These are phyloP conservation scores for Trichosporon faecale DNA, from an alignment of 1,284 basidiomycete species.

Conservation along the genomic window DNA sequence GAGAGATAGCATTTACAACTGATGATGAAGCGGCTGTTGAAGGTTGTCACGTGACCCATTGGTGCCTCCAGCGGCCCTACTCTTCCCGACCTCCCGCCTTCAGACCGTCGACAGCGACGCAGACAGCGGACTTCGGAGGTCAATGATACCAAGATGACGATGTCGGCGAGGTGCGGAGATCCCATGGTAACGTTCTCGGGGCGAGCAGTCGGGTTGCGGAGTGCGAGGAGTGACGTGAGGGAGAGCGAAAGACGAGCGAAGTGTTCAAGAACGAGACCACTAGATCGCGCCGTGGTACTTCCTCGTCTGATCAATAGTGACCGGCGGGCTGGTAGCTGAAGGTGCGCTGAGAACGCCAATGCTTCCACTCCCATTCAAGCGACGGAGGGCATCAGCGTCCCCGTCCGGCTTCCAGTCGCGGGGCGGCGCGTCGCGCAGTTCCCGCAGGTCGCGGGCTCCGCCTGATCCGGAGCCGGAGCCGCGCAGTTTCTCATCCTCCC, in stretches of 20 bases:
- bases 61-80: background rate
- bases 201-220: no score
- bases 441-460: background rate
- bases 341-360: background rate
- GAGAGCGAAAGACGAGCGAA: background rate
- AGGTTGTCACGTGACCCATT: background rate
- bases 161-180: background rate
- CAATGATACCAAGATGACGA: background rate
- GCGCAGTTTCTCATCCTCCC: conserved; percentile 1
- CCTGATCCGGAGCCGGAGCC: background rate
- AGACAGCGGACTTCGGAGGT: background rate
- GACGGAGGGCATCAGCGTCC: background rate
- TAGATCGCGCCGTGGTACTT: background rate
- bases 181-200: background rate
- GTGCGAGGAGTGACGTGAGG: background rate
- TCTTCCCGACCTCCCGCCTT: background rate
- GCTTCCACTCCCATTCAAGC: background rate
- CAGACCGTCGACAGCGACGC: background rate
- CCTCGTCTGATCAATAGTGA: background rate
- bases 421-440: background rate
- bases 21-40: no score
- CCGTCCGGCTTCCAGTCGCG: background rate
- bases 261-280: background rate
- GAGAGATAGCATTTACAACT: background rate
- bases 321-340: background rate